Evolutionary conservation across 2,329 filamentous ascomycete genomes (phyloP).

Genomic region (Myriosclerotinia curreyana): DNA sequence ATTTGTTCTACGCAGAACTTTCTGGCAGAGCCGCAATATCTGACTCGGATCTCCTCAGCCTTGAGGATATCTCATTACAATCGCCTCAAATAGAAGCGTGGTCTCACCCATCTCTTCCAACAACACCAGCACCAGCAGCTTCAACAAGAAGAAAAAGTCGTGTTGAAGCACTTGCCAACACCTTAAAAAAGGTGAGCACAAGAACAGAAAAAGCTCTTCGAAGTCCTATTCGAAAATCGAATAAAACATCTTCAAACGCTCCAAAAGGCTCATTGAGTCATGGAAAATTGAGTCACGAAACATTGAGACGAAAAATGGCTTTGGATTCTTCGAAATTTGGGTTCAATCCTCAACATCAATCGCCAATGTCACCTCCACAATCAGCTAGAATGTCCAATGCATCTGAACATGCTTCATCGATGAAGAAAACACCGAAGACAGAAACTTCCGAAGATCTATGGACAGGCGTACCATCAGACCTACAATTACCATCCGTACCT

Average conservation of each 20-base stretch:
- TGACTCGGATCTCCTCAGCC: constrained; percentile 37
- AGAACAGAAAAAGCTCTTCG: constrained; percentile 36
- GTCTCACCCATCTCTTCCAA: constrained; percentile 30
- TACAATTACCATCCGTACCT: constrained; percentile 32
- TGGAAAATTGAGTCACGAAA: constrained; percentile 43
- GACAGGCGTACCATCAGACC: constrained; percentile 34
- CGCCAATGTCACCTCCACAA: constrained; percentile 46
- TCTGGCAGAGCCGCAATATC: constrained; percentile 38
- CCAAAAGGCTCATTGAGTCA: constrained; percentile 38
- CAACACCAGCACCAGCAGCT: constrained; percentile 29
- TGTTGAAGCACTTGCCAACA: constrained; percentile 47
- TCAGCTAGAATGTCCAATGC: constrained; percentile 42
- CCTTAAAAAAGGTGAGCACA: constrained; percentile 41
- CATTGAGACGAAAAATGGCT: constrained; percentile 50
- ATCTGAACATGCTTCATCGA: constrained; percentile 23
- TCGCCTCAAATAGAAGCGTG: constrained; percentile 30
- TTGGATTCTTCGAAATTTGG: constrained; percentile 44
- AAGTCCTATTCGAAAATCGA: constrained; percentile 42
- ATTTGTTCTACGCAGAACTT: constrained; percentile 33
- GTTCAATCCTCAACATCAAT: constrained; percentile 45
- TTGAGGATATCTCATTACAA: constrained; percentile 35
- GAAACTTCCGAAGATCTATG: constrained; percentile 38
- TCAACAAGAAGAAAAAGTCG: constrained; percentile 30
- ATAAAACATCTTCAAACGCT: constrained; percentile 34
- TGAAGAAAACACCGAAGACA: constrained; percentile 24